phyloP scores from a whole-genome alignment of 306 rosid genomes.

The Lathyrus sativus region DNA sequence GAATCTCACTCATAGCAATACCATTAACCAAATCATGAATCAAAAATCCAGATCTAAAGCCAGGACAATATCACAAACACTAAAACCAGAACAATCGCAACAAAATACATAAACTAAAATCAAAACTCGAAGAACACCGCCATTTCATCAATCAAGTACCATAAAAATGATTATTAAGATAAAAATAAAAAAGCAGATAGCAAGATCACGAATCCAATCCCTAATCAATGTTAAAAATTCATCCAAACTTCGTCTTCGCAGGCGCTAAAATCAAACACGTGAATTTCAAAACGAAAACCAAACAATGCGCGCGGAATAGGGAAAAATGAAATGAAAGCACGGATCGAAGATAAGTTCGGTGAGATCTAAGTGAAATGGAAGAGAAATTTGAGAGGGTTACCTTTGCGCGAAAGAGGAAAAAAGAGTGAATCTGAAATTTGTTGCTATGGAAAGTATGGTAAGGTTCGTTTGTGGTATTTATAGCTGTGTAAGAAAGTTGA shows the following conservation, averaged over 20 bases:
- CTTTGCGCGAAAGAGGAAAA: constrained; percentile 10
- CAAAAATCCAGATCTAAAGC: constrained; percentile 36
- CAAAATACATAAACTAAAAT: constrained; percentile 18
- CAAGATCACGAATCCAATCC: constrained; percentile 16
- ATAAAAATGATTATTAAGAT: neutral
- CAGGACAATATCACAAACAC: constrained; percentile 8
- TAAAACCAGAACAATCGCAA: constrained; percentile 4
- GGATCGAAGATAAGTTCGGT: constrained; percentile 34
- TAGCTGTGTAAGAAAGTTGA: neutral
- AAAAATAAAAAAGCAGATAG: neutral
- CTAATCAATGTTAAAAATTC: neutral
- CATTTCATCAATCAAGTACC: neutral
- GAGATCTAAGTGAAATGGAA: constrained; percentile 34
- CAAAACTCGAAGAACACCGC: neutral
- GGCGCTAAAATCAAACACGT: neutral
- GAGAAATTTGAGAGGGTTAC: constrained; percentile 25
- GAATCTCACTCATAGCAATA: neutral
- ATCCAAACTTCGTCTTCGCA: neutral
- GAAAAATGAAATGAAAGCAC: neutral
- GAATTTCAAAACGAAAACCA: neutral
- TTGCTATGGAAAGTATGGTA: neutral
- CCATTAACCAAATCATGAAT: neutral
- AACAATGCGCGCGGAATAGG: constrained; percentile 27
- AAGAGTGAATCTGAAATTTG: neutral
- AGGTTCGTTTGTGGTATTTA: constrained; percentile 23